phyloP scores from a whole-genome alignment of 768 basidiomycete genomes.

The Hericium erinaceus region DNA sequence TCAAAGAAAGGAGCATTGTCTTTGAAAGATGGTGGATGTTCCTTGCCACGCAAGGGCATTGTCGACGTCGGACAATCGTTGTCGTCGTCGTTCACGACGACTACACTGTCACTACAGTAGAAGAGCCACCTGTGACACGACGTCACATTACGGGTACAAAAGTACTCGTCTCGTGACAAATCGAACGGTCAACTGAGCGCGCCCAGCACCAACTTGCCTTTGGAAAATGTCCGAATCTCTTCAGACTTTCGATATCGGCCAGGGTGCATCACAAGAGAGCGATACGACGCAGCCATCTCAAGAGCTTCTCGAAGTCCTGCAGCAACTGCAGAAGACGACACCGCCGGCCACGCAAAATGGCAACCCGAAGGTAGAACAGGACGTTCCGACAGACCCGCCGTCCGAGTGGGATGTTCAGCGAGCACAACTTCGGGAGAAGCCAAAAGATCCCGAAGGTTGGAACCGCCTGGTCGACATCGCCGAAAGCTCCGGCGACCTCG shows the following conservation, averaged over 20 bases:
- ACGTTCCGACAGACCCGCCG: constrained; percentile 22
- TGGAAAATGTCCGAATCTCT: background rate
- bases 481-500: constrained; percentile 68
- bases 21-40: constrained; percentile 3
- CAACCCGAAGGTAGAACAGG: constrained; percentile 8
- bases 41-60: constrained; percentile 8
- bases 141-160: background rate
- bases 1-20: constrained; percentile 5
- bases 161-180: background rate
- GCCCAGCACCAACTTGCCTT: background rate
- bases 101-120: background rate
- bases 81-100: background rate
- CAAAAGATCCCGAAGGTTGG: constrained; percentile 73
- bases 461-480: constrained; percentile 69
- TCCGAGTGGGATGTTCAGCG: constrained; percentile 64
- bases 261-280: background rate
- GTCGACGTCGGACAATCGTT: background rate
- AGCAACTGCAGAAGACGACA: constrained; percentile 19
- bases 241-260: too few relatives aligned
- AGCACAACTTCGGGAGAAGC: constrained; percentile 53
- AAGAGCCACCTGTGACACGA: too few relatives aligned
- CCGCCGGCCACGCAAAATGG: constrained; percentile 11
- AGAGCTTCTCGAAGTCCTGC: constrained; percentile 28
- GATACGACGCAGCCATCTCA: constrained; percentile 28
- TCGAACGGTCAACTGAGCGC: too few relatives aligned